These are phyloP conservation scores for Excoecaria agallocha DNA, from an alignment of 345 rosid genomes.

Conservation along the genomic window DNA sequence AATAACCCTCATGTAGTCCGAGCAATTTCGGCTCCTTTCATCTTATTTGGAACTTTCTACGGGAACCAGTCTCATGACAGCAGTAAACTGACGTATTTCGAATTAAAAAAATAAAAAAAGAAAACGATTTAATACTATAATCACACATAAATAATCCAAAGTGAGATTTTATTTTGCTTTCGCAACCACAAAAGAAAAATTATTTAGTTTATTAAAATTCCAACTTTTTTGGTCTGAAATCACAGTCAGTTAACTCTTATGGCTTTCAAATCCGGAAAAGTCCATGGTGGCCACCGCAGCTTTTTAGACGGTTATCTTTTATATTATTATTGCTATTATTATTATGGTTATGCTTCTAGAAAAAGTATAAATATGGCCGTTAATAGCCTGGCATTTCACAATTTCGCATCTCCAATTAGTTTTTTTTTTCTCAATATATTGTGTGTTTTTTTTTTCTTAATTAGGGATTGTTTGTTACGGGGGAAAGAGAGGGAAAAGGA, in stretches of 20 bases:
- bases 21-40: background rate
- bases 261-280: constrained; percentile 2
- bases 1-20: too few relatives aligned
- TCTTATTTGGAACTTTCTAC: background rate
- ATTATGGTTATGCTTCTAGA: background rate
- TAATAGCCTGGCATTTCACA: background rate
- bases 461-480: constrained; percentile 11
- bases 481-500: constrained; percentile 10
- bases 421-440: background rate
- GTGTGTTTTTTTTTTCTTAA: background rate
- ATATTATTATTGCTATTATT: background rate
- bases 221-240: background rate
- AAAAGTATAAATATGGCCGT: background rate
- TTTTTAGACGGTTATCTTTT: background rate
- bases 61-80: background rate
- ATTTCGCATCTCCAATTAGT: background rate
- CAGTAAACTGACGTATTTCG: background rate
- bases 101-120: background rate
- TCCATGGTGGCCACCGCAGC: background rate
- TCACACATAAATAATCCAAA: background rate
- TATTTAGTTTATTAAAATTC: too few relatives aligned
- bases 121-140: background rate
- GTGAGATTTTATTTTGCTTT: too few relatives aligned
- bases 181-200: too few relatives aligned
- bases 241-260: background rate